phyloP scores from a whole-genome alignment of 2,329 filamentous ascomycete species.

The Talaromyces atroroseus region DNA sequence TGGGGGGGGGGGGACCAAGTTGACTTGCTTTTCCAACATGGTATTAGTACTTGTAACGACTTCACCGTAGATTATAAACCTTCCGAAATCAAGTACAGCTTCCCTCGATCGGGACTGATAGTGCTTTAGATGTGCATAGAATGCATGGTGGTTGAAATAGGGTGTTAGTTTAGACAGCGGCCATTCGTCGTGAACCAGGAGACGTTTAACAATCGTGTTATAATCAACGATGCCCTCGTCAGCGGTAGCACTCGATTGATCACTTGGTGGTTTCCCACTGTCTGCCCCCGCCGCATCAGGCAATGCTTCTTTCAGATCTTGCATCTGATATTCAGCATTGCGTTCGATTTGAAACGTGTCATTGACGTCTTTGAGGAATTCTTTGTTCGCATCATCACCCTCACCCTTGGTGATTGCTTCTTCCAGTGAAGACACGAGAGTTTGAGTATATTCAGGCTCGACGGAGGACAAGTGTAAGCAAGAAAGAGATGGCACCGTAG shows the following conservation, averaged over 20 bases:
- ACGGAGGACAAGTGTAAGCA: conserved; percentile 73
- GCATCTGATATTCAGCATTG: conserved; percentile 56
- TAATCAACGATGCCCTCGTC: conserved; percentile 66
- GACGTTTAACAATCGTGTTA: conserved; percentile 63
- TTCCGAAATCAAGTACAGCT: conserved; percentile 63
- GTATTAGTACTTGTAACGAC: conserved; percentile 94
- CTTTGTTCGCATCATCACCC: conserved; percentile 58
- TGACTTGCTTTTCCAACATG: conserved; percentile 71
- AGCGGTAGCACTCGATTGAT: conserved; percentile 23
- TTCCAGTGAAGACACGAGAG: conserved; percentile 58
- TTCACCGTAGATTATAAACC: conserved; percentile 76
- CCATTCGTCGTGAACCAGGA: conserved; percentile 62
- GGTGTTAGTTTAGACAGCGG: conserved; percentile 71
- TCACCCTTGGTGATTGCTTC: conserved; percentile 63
- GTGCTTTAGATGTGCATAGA: conserved; percentile 63
- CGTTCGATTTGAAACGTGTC: conserved; percentile 78
- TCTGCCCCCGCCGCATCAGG: conserved; percentile 32
- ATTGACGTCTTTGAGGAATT: conserved; percentile 66
- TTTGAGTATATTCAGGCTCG: conserved; percentile 58
- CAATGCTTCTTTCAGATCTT: conserved; percentile 51
- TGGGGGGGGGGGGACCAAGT: background rate
- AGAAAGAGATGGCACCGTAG: conserved; percentile 72
- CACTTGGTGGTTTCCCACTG: conserved; percentile 19
- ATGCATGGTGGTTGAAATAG: conserved; percentile 77
- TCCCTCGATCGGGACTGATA: conserved; percentile 58